Evolutionary conservation across 345 rosid species (phyloP).

Genomic region (Euphorbia lathyris): DNA sequence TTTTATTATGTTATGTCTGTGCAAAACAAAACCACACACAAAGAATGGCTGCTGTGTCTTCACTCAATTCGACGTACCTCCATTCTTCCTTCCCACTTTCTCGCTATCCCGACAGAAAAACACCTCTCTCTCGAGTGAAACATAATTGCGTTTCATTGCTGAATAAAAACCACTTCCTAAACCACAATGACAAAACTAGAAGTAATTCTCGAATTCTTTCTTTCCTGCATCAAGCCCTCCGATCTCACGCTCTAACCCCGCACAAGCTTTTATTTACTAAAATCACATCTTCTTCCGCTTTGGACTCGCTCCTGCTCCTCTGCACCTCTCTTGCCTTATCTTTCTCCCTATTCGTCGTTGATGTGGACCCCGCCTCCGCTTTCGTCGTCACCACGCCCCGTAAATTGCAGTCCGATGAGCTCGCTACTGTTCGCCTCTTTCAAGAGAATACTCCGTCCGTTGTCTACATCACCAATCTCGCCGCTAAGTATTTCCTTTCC

Average conservation of each 20-base stretch:
- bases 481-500: slow-evolving; percentile 46
- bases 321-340: slow-evolving; percentile 74
- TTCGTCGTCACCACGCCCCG: slow-evolving; percentile 65
- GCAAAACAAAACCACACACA: neutral
- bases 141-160: slow-evolving; percentile 9
- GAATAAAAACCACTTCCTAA: neutral
- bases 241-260: slow-evolving; percentile 10
- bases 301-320: slow-evolving; percentile 49
- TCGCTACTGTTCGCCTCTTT: slow-evolving; percentile 87
- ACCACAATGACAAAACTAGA: neutral
- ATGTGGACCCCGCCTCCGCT: slow-evolving; percentile 60
- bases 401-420: slow-evolving; percentile 78
- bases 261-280: neutral
- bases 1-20: neutral
- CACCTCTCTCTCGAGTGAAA: neutral
- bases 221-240: slow-evolving; percentile 20
- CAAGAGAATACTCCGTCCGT: slow-evolving; percentile 97
- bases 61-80: slow-evolving; percentile 48
- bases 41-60: slow-evolving; percentile 49
- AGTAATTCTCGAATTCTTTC: neutral
- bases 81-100: slow-evolving; percentile 30
- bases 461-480: slow-evolving; percentile 90
- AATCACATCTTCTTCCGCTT: slow-evolving; percentile 11
- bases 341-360: slow-evolving; percentile 47
- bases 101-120: slow-evolving; percentile 38